Base-by-base conservation (phyloP, 1,139 yeast genomes). In the Candida dubliniensis region DNA sequence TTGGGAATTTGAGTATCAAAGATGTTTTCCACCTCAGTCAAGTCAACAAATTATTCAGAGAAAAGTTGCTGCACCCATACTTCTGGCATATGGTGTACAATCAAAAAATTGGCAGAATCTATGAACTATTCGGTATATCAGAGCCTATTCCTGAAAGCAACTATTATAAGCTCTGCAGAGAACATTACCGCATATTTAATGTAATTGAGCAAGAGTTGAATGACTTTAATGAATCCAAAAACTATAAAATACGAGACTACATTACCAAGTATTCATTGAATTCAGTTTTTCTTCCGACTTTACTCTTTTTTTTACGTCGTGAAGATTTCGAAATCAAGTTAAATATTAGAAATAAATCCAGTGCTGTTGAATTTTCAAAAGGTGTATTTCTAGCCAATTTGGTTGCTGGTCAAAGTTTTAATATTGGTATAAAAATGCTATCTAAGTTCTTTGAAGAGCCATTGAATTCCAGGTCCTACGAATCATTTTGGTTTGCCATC, bases 401-500 rank as follows among this genome's bases (percentile, higher is more conserved):
- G 49, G 24, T 45, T 50, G 24, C 46, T 37, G 31, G 53, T 9
- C 59, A 56, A 27, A 51, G 55, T 35, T 55, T 49, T 43, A 48
- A 44, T 24, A 25, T 57, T 4, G 64, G 59, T 2, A 38, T 57
- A 12, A 27, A 40, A 8, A 40, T 46, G 11, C 25, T 54, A 14
- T 35, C 38, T 12, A 26, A 33, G 11, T 33, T 25, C 12, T n/a
- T 24, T 18, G 31, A 14, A 5, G 23, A 29, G 6, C 33, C 31
- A 10, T 23, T 23, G 26, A 30, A 18, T 3, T 8, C 24, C 8
- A 11, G 36, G 11, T 31, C 45, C 12, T 52, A 51, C 32, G 72
- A 67, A 42, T 34, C 45, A 24, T 53, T 66, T 36, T 65, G 66
- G 64, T 60, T 63, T 32, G 30, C 31, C n/a, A 11, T 44, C 12